These are phyloP conservation scores for Cadophora sp. DNA, from an alignment of 2,329 filamentous ascomycete genomes.

Conservation along the genomic window DNA sequence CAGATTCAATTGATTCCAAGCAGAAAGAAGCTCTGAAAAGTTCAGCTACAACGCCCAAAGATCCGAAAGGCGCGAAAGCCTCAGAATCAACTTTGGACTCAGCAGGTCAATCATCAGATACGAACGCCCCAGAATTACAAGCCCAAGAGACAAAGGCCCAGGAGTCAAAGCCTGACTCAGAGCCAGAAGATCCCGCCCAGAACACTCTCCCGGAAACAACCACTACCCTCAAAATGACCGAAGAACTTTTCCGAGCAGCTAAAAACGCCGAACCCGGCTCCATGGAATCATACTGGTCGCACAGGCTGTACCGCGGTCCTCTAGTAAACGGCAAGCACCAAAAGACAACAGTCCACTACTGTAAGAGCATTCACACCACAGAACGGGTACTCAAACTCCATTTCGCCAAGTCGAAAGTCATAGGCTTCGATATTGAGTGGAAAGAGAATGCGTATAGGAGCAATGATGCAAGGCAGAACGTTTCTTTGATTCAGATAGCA, in stretches of 20 bases:
- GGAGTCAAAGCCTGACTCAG: slow-evolving; percentile 2
- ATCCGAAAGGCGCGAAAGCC: background rate
- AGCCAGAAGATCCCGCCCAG: slow-evolving; percentile 34
- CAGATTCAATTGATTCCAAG: background rate
- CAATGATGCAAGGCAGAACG: slow-evolving; percentile 66
- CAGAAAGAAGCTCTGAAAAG: background rate
- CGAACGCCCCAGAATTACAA: background rate
- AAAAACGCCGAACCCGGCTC: slow-evolving; percentile 53
- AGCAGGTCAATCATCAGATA: background rate
- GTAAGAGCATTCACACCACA: slow-evolving; percentile 68
- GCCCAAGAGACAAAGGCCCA: background rate
- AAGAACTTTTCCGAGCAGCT: slow-evolving; percentile 55
- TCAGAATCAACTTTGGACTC: background rate
- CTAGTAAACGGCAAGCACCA: slow-evolving; percentile 58
- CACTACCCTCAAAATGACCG: slow-evolving; percentile 55
- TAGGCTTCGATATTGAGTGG: slow-evolving; percentile 97
- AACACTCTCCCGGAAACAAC: slow-evolving; percentile 47
- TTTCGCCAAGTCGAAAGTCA: slow-evolving; percentile 71
- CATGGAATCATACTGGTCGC: slow-evolving; percentile 68
- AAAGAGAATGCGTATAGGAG: slow-evolving; percentile 54
- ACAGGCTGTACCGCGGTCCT: slow-evolving; percentile 68
- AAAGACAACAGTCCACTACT: slow-evolving; percentile 70
- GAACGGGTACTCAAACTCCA: slow-evolving; percentile 69
- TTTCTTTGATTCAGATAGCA: slow-evolving; percentile 85
- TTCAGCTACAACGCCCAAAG: background rate